Percentiles rank a stretch among this genome's conserved stretches.
These are phyloP conservation scores for Cladosporium velox DNA, from an alignment of 2,329 filamentous ascomycete species.

Conservation along the genomic window DNA sequence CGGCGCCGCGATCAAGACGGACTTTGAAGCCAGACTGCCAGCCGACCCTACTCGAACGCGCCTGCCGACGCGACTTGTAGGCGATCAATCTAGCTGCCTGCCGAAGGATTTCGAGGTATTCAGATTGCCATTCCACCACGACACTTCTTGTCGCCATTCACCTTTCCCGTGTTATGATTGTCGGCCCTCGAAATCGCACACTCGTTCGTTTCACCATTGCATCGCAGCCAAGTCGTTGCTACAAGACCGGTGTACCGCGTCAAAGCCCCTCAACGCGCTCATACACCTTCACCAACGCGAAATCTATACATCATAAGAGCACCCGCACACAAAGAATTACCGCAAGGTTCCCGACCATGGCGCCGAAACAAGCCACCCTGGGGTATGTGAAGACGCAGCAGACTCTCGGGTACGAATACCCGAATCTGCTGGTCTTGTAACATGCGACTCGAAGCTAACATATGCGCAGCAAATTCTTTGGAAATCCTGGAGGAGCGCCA, in stretches of 20 bases:
- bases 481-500: conserved; percentile 61
- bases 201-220: not conserved
- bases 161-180: conserved; percentile 10
- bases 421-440: conserved; percentile 57
- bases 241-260: not conserved
- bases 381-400: conserved; percentile 69
- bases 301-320: conserved; percentile 21
- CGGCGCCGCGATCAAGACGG: too few species aligned
- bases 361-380: conserved; percentile 75
- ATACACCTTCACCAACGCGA: conserved; percentile 19
- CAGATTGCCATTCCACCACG: not conserved
- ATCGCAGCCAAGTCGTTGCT: not conserved
- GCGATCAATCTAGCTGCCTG: conserved; percentile 2
- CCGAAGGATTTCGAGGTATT: not conserved
- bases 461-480: conserved; percentile 77
- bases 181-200: not conserved
- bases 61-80: conserved; percentile 1
- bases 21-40: too few species aligned
- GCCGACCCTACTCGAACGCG: not conserved
- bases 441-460: not conserved
- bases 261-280: not conserved
- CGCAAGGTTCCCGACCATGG: conserved; percentile 39
- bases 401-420: conserved; percentile 52
- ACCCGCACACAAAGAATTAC: conserved; percentile 17
- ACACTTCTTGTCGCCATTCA: not conserved